Base-by-base conservation (phyloP, 768 basidiomycete species). In the Hericium erinaceus region DNA sequence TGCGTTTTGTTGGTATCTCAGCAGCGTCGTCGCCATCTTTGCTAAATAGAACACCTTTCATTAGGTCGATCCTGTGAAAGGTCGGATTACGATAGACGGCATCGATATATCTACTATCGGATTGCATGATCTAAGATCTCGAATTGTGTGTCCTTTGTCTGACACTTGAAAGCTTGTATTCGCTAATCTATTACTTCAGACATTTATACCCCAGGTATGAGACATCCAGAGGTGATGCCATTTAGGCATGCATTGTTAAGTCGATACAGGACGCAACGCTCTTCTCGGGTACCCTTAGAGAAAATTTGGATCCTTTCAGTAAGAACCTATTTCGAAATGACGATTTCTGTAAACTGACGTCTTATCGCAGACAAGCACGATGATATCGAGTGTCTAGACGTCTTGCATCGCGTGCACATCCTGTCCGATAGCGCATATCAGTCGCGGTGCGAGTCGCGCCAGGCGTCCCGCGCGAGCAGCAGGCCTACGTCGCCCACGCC, bases 31-130 rank as follows among this genome's bases (percentile, higher is more conserved):
- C n/a, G 40, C n/a, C 11, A 11, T 7, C 52, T 51, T 39, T 41
- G 40, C 10, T 12, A 9, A 26, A n/a, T 16, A 22, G 6, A 52
- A 11, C 48, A 48, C n/a, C 15, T 40, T 52, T 15, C 44, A 16
- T 26, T 57, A 85, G 83, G 81, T 85, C 16, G 92, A 95, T 65
- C 91, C 93, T 1, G 72, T 77, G 3, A 74, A 72, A 13, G 94
- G 94, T 0, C 77, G 77, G 24, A 92, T 97, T 53, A 28, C 89
- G 49, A 84, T 95, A 18, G 93, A 94, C 60, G 93, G 92, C 4
- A 85, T 95, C 58, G 92, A 95, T 65, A 91, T 93, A 54, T 85
- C 85, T 1, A 84, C 74, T 3, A 93, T 97, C 56, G 92, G 92
- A 13, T 71, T 94, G 16, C 82, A 92, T 64, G 92, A 93, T 67